These are phyloP conservation scores for Xylariomycetidae sp. DNA, from an alignment of 2,329 filamentous ascomycete species.

Conservation along the genomic window DNA sequence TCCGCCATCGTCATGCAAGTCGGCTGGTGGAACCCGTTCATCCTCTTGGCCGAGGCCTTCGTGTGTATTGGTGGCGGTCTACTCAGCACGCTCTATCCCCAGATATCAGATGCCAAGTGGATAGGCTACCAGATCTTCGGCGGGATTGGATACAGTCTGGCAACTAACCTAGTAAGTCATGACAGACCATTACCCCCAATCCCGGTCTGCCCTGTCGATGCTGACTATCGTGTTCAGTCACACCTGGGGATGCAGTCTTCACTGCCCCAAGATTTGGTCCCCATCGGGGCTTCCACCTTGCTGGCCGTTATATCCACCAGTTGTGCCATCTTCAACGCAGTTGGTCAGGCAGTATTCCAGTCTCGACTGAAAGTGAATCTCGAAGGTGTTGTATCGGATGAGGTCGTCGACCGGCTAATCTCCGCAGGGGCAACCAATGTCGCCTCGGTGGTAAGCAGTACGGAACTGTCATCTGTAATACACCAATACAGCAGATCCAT, in stretches of 20 bases:
- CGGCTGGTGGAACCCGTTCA: conserved; percentile 41
- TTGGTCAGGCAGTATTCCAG: conserved; percentile 14
- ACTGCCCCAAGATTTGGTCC: conserved; percentile 15
- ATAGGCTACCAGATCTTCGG: conserved; percentile 54
- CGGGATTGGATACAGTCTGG: conserved; percentile 39
- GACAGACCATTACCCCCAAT: too few relatives aligned
- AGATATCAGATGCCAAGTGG: conserved; percentile 45
- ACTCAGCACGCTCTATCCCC: conserved; percentile 46
- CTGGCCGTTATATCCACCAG: conserved; percentile 13
- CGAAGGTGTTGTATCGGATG: conserved; percentile 1
- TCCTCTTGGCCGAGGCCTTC: conserved; percentile 34
- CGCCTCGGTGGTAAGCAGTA: conserved; percentile 3
- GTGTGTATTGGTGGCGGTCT: conserved; percentile 46
- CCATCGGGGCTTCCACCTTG: conserved; percentile 10
- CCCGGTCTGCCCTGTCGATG: too few relatives aligned
- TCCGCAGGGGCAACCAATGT: conserved; percentile 9
- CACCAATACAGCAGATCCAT: conserved; percentile 10
- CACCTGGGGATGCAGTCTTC: conserved; percentile 16
- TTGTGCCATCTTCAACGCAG: conserved; percentile 13
- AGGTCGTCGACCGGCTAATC: conserved; percentile 10
- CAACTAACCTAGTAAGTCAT: too few relatives aligned
- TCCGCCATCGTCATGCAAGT: conserved; percentile 32
- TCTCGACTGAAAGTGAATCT: conserved; percentile 8
- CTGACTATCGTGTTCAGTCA: too few relatives aligned
- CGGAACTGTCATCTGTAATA: conserved; percentile 4